These are phyloP conservation scores for Zygoascus hellenicus DNA, from an alignment of 1,139 yeast genomes.

Conservation along the genomic window DNA sequence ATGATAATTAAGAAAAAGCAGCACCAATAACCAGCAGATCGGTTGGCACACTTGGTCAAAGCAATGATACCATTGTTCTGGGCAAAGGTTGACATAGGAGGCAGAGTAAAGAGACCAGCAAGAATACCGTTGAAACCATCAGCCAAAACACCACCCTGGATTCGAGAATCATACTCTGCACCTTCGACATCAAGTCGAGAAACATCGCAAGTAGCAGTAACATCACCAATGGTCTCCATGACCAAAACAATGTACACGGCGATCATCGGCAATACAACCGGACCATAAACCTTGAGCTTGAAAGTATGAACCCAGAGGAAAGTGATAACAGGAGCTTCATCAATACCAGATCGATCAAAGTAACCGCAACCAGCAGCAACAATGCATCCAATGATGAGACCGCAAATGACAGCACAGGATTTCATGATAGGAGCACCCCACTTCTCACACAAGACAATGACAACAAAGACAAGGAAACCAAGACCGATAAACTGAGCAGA, in stretches of 20 bases:
- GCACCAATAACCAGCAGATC: constrained; percentile 85
- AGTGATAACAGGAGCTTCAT: constrained; percentile 73
- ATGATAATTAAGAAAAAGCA: constrained; percentile 73
- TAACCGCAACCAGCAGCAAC: constrained; percentile 90
- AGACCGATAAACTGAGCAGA: constrained; percentile 79
- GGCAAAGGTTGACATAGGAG: constrained; percentile 86
- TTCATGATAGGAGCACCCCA: constrained; percentile 96
- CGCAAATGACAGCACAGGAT: constrained; percentile 83
- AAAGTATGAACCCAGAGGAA: constrained; percentile 87
- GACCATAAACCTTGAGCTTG: constrained; percentile 68
- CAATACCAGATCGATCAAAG: constrained; percentile 52
- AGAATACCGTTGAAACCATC: constrained; percentile 67
- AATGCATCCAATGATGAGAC: constrained; percentile 79
- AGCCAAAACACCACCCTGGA: constrained; percentile 88
- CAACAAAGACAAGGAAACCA: constrained; percentile 72
- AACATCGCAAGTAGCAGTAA: constrained; percentile 89
- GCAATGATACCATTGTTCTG: constrained; percentile 93
- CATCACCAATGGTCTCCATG: constrained; percentile 92
- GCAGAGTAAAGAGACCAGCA: constrained; percentile 58
- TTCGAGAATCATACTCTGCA: constrained; percentile 67
- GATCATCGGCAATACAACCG: constrained; percentile 73
- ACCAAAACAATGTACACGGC: constrained; percentile 74
- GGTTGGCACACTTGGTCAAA: constrained; percentile 81
- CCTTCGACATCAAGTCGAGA: constrained; percentile 82
- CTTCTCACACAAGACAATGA: constrained; percentile 69